phyloP scores from a whole-genome alignment of 352 stramenopile genomes.

The Aphanomyces cochlioides region DNA sequence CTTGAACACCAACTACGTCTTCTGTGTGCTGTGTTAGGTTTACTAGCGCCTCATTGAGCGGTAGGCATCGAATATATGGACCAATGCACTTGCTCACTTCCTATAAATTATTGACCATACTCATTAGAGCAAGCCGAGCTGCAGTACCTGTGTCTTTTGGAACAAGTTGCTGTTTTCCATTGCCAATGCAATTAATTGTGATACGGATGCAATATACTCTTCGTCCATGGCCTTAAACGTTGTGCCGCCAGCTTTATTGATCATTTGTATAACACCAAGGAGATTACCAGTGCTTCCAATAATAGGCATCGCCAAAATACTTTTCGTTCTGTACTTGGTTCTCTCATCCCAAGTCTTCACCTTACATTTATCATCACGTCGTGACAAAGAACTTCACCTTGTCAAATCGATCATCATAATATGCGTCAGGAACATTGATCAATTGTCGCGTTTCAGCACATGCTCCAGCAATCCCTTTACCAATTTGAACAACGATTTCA shows the following conservation, averaged over 20 bases:
- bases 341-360: conserved; percentile 62
- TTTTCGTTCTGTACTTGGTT: conserved; percentile 79
- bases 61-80: conserved; percentile 54
- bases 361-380: too few species aligned
- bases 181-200: conserved; percentile 69
- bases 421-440: conserved; percentile 73
- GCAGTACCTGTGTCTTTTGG: conserved; percentile 58
- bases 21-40: conserved; percentile 53
- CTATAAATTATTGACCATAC: conserved; percentile 27
- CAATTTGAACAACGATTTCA: conserved; percentile 46
- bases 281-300: conserved; percentile 51
- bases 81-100: conserved; percentile 39
- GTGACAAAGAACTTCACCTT: conserved; percentile 17
- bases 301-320: conserved; percentile 70
- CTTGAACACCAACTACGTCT: conserved; percentile 70
- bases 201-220: conserved; percentile 67
- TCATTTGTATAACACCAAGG: conserved; percentile 72
- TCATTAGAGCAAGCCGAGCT: neutral
- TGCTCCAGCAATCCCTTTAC: conserved; percentile 65
- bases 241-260: conserved; percentile 73
- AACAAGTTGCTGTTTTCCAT: conserved; percentile 81
- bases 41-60: conserved; percentile 55
- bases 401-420: conserved; percentile 73
- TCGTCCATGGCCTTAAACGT: conserved; percentile 75
- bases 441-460: conserved; percentile 56